Evolutionary conservation across 2,329 filamentous ascomycete genomes (phyloP).

Genomic region (Claviceps africana): DNA sequence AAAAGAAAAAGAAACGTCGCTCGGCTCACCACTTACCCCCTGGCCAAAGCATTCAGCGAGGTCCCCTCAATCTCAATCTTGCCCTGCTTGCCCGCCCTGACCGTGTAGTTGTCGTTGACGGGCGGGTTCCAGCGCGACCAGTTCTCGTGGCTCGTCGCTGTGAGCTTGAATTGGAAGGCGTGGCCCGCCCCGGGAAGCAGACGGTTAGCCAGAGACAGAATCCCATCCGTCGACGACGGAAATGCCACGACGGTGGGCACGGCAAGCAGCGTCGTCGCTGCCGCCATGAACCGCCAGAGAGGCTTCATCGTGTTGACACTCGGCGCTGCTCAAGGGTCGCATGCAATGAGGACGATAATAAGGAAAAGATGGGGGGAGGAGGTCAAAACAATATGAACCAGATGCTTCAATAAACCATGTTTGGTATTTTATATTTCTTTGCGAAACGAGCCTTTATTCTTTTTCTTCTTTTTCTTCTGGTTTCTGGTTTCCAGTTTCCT

Average conservation of each 20-base stretch:
- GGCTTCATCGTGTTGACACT: neutral
- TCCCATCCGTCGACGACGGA: conserved; percentile 5
- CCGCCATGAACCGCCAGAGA: neutral
- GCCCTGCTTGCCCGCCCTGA: conserved; percentile 3
- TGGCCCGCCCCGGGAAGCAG: conserved; percentile 7
- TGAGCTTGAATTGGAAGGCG: conserved; percentile 9
- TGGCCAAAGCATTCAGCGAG: conserved; percentile 10
- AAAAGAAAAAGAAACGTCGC: neutral
- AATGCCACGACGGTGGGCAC: neutral
- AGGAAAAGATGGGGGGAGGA: too few relatives aligned
- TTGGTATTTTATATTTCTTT: too few relatives aligned
- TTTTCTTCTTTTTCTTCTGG: too few relatives aligned
- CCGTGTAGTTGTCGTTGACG: conserved; percentile 10
- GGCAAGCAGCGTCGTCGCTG: neutral
- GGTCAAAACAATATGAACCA: too few relatives aligned
- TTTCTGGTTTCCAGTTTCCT: too few relatives aligned
- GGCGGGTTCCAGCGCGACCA: conserved; percentile 12
- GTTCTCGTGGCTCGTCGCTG: conserved; percentile 1
- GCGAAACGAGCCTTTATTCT: too few relatives aligned
- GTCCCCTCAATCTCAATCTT: conserved; percentile 10
- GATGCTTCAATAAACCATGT: too few relatives aligned
- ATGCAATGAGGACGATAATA: too few relatives aligned
- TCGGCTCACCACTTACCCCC: conserved; percentile 7
- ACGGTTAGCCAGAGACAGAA: conserved; percentile 9
- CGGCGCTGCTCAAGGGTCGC: too few relatives aligned